These are phyloP conservation scores for Phoma sp. DNA, from an alignment of 2,329 filamentous ascomycete species.

Conservation along the genomic window DNA sequence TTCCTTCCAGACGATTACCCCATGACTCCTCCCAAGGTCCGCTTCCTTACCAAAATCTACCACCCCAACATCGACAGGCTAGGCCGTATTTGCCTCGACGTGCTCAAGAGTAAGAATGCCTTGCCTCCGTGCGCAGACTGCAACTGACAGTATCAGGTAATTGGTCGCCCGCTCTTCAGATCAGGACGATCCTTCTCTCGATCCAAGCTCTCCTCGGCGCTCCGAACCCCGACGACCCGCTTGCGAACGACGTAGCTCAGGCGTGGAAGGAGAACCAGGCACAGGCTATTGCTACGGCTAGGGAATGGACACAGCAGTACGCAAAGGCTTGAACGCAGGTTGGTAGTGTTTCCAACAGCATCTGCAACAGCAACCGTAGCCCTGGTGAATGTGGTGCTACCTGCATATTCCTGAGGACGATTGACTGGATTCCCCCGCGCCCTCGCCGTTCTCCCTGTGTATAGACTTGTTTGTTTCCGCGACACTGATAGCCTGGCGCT, in stretches of 20 bases:
- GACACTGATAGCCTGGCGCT: slow-evolving; percentile 28
- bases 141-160: slow-evolving; percentile 69
- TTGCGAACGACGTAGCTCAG: slow-evolving; percentile 96
- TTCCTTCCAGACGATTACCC: slow-evolving; percentile 99
- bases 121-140: not conserved
- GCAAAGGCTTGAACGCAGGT: slow-evolving; percentile 56
- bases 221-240: slow-evolving; percentile 97
- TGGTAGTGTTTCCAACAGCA: not conserved
- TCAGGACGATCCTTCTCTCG: slow-evolving; percentile 96
- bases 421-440: slow-evolving; percentile 3
- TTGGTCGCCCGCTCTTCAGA: slow-evolving; percentile 98
- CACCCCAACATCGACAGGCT: slow-evolving; percentile 99
- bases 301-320: slow-evolving; percentile 88
- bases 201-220: slow-evolving; percentile 96
- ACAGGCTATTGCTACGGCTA: slow-evolving; percentile 89
- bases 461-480: slow-evolving; percentile 23
- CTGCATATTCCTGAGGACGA: not conserved
- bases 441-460: slow-evolving; percentile 8
- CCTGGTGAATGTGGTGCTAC: not conserved
- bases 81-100: slow-evolving; percentile 94
- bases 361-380: not conserved
- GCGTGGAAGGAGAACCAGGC: slow-evolving; percentile 97
- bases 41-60: slow-evolving; percentile 98
- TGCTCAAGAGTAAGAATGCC: slow-evolving; percentile 81
- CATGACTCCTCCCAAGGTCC: slow-evolving; percentile 98